phyloP scores from a whole-genome alignment of 2,329 filamentous ascomycete genomes.

The Talaromyces verruculosus region DNA sequence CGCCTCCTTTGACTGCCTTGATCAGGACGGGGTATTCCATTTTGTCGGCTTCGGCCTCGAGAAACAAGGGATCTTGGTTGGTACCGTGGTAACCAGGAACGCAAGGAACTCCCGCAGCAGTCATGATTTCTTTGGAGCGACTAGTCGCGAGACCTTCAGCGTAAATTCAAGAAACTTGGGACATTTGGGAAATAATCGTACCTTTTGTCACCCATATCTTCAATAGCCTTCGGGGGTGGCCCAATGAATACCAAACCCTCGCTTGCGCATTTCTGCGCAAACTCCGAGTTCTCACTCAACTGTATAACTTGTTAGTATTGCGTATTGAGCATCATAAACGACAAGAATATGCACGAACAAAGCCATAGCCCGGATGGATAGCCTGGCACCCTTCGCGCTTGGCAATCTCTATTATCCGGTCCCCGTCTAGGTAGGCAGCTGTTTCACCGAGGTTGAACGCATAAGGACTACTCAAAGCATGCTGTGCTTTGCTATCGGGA shows the following conservation, averaged over 20 bases:
- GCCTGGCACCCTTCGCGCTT: conserved; percentile 84
- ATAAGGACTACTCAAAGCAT: conserved; percentile 80
- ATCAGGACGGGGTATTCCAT: conserved; percentile 66
- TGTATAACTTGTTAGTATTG: conserved; percentile 25
- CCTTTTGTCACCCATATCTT: conserved; percentile 90
- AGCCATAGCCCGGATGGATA: conserved; percentile 95
- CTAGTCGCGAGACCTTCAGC: conserved; percentile 32
- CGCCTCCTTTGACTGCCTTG: conserved; percentile 65
- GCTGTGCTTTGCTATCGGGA: conserved; percentile 81
- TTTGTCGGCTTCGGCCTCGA: conserved; percentile 70
- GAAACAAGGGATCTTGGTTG: conserved; percentile 67
- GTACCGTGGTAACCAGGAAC: conserved; percentile 92
- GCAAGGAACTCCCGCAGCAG: conserved; percentile 86
- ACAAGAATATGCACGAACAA: conserved; percentile 45
- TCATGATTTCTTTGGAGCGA: conserved; percentile 95
- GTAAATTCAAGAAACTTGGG: too few species aligned
- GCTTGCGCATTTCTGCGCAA: conserved; percentile 82
- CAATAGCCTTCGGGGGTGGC: conserved; percentile 73
- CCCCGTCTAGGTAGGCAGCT: conserved; percentile 87
- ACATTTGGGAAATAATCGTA: too few species aligned
- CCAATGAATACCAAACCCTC: conserved; percentile 94
- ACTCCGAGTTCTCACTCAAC: conserved; percentile 87
- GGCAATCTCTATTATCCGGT: conserved; percentile 85
- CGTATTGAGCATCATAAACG: background rate
- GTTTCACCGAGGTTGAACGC: conserved; percentile 80